These are phyloP conservation scores for Teunomyces tritomae DNA, from an alignment of 805 yeast genomes.

Conservation along the genomic window DNA sequence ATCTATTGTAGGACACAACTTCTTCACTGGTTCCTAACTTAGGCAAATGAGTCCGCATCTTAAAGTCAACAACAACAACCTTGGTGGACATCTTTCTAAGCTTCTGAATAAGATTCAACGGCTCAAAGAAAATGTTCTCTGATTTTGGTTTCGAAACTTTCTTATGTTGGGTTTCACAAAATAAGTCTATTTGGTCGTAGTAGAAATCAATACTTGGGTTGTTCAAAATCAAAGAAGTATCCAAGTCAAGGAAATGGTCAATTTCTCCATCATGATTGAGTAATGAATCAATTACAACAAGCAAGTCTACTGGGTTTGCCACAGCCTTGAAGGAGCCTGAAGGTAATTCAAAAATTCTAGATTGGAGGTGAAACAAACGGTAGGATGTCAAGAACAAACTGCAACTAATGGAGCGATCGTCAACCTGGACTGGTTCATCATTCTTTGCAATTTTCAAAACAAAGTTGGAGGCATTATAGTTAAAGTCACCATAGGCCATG, in stretches of 20 bases:
- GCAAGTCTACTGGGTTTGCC: constrained; percentile 21
- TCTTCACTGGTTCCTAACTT: constrained; percentile 15
- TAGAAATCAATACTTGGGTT: constrained; percentile 36
- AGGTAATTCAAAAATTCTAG: constrained; percentile 34
- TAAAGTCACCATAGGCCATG: constrained; percentile 16
- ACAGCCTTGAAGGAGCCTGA: constrained; percentile 26
- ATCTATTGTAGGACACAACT: constrained; percentile 13
- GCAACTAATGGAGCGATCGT: constrained; percentile 9
- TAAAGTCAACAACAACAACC: constrained; percentile 30
- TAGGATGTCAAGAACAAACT: constrained; percentile 27
- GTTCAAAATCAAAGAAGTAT: constrained; percentile 24
- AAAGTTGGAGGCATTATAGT: constrained; percentile 19
- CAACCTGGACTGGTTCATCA: not conserved
- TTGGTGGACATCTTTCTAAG: constrained; percentile 19
- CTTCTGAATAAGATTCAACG: constrained; percentile 7
- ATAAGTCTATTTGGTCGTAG: constrained; percentile 33
- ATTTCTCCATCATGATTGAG: constrained; percentile 2
- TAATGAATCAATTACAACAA: constrained; percentile 17
- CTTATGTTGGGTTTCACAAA: not conserved
- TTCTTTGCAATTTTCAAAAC: constrained; percentile 15
- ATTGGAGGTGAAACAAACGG: constrained; percentile 25
- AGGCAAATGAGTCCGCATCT: constrained; percentile 30
- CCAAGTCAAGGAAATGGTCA: constrained; percentile 13
- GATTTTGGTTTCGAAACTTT: not conserved
- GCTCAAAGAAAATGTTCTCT: constrained; percentile 2